Evolutionary conservation across 78 protist species (phyloP).

Genomic region (Dictyostelium firmibasis): DNA sequence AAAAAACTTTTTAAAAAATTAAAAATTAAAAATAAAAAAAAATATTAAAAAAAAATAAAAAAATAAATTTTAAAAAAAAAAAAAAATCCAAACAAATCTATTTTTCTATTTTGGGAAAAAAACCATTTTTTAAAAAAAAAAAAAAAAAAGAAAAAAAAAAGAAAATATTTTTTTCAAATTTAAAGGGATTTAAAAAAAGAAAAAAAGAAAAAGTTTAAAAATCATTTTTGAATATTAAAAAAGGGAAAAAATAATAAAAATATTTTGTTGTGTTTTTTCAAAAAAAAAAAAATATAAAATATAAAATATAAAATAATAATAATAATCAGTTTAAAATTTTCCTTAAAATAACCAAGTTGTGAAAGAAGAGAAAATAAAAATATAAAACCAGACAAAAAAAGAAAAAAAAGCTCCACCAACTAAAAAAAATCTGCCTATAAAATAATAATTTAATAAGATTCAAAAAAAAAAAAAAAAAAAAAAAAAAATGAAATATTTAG

Average conservation of each 20-base stretch:
- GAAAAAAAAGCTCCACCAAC: too few relatives aligned
- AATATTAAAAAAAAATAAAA: too few relatives aligned
- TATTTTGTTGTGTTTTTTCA: too few relatives aligned
- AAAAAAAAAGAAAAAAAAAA: too few relatives aligned
- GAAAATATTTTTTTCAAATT: too few relatives aligned
- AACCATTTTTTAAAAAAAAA: background rate
- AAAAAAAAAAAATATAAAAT: background rate
- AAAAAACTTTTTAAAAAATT: too few relatives aligned
- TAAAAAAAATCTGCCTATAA: background rate
- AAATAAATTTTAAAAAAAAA: too few relatives aligned
- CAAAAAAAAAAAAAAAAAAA: background rate
- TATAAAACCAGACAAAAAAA: background rate
- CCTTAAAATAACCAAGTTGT: too few relatives aligned
- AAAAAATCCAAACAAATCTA: background rate
- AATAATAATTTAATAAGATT: background rate
- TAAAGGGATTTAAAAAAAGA: too few relatives aligned
- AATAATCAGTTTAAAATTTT: background rate
- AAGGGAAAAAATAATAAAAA: too few relatives aligned
- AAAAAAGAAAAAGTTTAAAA: too few relatives aligned
- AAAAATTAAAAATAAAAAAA: too few relatives aligned
- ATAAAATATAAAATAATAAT: background rate
- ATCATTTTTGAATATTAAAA: background rate
- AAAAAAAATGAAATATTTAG: slow-evolving; percentile 10
- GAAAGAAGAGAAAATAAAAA: background rate
- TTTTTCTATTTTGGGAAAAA: background rate